Percentiles rank a stretch among this genome's conserved stretches.
Conservation (phyloP, 2,329 filamentous ascomycete species). For the Monosporascus sp. region DNA sequence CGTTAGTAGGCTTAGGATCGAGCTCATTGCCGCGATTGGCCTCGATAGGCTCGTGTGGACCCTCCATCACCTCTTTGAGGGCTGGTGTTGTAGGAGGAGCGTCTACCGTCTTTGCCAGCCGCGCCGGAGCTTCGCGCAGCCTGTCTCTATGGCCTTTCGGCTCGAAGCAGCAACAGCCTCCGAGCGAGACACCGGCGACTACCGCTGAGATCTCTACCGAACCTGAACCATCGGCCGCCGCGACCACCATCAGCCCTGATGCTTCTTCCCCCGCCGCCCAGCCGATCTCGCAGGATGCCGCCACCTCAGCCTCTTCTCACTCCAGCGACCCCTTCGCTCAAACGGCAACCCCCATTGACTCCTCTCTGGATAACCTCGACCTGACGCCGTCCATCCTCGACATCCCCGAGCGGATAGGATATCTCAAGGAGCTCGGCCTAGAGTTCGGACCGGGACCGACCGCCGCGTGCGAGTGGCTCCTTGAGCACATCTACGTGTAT, state of each 20-base stretch:
- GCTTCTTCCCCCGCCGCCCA: conserved; percentile 4
- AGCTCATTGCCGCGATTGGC: conserved; percentile 11
- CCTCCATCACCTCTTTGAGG: background rate
- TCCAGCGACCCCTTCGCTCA: conserved; percentile 1
- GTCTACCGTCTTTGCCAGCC: conserved; percentile 21
- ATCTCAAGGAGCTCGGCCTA: conserved; percentile 73
- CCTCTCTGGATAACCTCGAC: conserved; percentile 27
- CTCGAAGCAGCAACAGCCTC: conserved; percentile 17
- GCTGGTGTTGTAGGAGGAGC: conserved; percentile 7
- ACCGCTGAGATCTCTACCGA: conserved; percentile 1
- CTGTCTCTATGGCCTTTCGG: conserved; percentile 27
- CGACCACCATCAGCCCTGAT: background rate
- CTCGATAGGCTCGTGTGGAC: conserved; percentile 7
- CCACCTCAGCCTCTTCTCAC: conserved; percentile 5
- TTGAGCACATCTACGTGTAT: conserved; percentile 81
- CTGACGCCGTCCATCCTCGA: conserved; percentile 44
- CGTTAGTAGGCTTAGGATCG: background rate
- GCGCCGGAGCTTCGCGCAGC: conserved; percentile 23
- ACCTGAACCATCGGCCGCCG: conserved; percentile 6
- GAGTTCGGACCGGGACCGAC: conserved; percentile 85
- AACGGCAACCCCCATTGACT: conserved; percentile 8
- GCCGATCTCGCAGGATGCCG: conserved; percentile 4
- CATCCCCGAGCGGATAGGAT: conserved; percentile 73
- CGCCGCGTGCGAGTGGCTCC: conserved; percentile 61
- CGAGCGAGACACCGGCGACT: conserved; percentile 8